Evolutionary conservation across 768 basidiomycete species (phyloP).

Genomic region (Calocera viscosa): DNA sequence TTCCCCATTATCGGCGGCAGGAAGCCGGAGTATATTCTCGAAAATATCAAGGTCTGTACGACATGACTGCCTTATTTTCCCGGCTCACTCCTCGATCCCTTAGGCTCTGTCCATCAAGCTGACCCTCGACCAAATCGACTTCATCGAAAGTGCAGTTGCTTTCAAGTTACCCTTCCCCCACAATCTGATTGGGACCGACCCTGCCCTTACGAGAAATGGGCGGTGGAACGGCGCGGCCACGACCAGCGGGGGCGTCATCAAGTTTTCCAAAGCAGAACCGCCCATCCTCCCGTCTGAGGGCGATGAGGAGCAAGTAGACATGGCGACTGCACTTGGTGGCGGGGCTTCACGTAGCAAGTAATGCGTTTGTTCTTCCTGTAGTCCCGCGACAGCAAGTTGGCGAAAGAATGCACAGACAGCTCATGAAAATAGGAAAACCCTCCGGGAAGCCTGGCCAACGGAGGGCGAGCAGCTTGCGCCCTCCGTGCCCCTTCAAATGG

Average conservation of each 20-base stretch:
- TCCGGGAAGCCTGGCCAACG: too few species aligned
- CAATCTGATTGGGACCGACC: constrained; percentile 19
- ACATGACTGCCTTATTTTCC: background rate
- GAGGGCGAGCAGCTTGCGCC: too few species aligned
- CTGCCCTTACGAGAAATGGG: background rate
- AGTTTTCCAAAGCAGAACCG: background rate
- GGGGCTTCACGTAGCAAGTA: too few species aligned
- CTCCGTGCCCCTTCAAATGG: too few species aligned
- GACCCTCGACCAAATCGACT: constrained; percentile 35
- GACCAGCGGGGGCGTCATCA: background rate
- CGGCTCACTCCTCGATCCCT: background rate
- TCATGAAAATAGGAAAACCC: too few species aligned
- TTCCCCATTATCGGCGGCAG: constrained; percentile 19
- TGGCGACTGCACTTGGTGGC: background rate
- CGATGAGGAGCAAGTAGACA: background rate
- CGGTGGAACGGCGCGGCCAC: background rate
- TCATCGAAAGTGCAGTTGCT: constrained; percentile 33
- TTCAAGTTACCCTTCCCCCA: constrained; percentile 40
- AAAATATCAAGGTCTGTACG: constrained; percentile 14
- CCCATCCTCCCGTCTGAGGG: background rate
- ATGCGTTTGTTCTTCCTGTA: too few species aligned
- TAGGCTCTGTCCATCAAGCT: constrained; percentile 39
- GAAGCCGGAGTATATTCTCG: constrained; percentile 18
- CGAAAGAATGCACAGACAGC: too few species aligned
- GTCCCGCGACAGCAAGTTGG: too few species aligned